Percentiles rank a stretch among this genome's conserved stretches.
phyloP scores from a whole-genome alignment of 106 monocot species.

The Platanthera zijinensis region DNA sequence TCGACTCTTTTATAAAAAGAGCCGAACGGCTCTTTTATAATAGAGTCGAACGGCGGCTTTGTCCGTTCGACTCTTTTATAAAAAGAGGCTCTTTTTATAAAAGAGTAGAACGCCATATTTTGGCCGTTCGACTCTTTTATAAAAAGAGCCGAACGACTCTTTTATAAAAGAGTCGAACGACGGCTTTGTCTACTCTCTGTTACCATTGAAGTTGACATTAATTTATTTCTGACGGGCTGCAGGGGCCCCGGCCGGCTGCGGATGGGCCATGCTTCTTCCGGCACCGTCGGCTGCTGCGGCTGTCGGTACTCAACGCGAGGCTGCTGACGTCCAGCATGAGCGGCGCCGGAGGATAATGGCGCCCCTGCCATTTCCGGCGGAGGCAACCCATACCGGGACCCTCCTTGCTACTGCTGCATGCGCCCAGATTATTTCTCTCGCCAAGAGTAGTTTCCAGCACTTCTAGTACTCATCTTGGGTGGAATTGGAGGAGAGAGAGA shows the following conservation, averaged over 20 bases:
- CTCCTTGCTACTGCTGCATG: conserved; percentile 30
- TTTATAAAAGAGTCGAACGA: no score
- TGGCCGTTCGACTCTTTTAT: no score
- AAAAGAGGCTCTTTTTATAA: no score
- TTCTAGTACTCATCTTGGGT: not conserved
- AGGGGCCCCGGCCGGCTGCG: conserved; percentile 36
- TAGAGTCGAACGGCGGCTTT: no score
- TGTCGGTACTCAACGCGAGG: not conserved
- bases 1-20: no score
- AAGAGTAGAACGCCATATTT: no score
- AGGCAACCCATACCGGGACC: conserved; percentile 46
- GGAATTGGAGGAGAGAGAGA: not conserved
- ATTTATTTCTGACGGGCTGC: not conserved
- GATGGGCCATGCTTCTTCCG: conserved; percentile 20
- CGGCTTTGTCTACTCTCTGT: not conserved
- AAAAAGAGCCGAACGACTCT: no score
- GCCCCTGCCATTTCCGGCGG: conserved; percentile 29
- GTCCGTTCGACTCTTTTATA: no score
- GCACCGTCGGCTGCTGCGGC: conserved; percentile 8
- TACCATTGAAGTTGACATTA: not conserved
- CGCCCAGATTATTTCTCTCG: not conserved
- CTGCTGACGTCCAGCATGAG: not conserved
- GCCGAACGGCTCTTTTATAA: no score
- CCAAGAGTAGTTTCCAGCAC: not conserved
- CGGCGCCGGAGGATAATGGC: conserved; percentile 1